Evolutionary conservation across 2,329 filamentous ascomycete species (phyloP).

Genomic region (Elsinoe australis): DNA sequence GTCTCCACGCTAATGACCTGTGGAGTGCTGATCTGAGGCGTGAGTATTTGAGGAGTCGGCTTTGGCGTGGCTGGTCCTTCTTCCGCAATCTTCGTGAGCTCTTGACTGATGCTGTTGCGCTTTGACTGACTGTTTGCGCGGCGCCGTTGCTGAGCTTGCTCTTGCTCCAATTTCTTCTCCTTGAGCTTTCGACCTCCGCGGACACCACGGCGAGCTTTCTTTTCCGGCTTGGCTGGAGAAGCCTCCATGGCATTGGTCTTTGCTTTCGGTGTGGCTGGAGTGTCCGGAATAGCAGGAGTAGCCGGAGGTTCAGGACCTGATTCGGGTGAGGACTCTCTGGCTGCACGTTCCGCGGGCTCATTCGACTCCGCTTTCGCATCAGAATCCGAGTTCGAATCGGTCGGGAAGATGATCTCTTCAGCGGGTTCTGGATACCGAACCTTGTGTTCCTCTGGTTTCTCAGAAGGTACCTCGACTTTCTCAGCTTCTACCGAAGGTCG

Average conservation of each 20-base stretch:
- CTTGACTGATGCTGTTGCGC: slow-evolving; percentile 16
- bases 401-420: slow-evolving; percentile 30
- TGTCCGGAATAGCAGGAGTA: not conserved
- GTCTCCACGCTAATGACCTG: slow-evolving; percentile 39
- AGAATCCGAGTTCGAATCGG: slow-evolving; percentile 18
- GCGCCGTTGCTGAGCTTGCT: slow-evolving; percentile 20
- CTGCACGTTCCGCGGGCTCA: not conserved
- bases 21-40: not conserved
- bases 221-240: slow-evolving; percentile 31
- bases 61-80: slow-evolving; percentile 26
- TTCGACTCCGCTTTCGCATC: slow-evolving; percentile 10
- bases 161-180: slow-evolving; percentile 24
- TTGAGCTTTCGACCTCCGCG: slow-evolving; percentile 29
- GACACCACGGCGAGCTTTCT: slow-evolving; percentile 44
- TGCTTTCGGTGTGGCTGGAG: not conserved
- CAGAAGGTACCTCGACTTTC: not conserved
- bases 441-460: slow-evolving; percentile 6
- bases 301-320: slow-evolving; percentile 16
- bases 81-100: slow-evolving; percentile 27
- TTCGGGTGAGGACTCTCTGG: slow-evolving; percentile 12
- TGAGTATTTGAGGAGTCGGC: slow-evolving; percentile 18
- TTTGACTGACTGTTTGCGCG: slow-evolving; percentile 17
- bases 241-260: not conserved
- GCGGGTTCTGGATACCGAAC: slow-evolving; percentile 28
- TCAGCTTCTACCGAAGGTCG: not conserved